Conservation (phyloP, 805 yeast genomes). For the Debaryomyces tyrocola region DNA sequence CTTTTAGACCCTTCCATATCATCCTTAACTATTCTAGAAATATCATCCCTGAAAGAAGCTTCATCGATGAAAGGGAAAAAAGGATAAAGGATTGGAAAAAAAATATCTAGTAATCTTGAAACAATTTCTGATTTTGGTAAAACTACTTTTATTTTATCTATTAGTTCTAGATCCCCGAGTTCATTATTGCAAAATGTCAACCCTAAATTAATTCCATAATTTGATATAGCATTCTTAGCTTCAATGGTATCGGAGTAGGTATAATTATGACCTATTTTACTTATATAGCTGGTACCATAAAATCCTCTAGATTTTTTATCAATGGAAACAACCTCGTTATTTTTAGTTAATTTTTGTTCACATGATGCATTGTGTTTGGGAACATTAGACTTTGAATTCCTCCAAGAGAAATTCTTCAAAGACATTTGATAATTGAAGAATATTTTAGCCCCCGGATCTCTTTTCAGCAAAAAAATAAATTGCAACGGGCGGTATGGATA, state of each 20-base stretch:
- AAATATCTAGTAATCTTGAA: background rate
- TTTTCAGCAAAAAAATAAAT: background rate
- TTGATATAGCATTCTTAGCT: background rate
- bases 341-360: background rate
- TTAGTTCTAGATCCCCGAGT: background rate
- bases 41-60: background rate
- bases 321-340: background rate
- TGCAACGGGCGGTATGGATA: background rate
- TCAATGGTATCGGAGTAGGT: background rate
- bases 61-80: conserved; percentile 3
- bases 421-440: background rate
- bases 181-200: background rate
- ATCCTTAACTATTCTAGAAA: background rate
- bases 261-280: background rate
- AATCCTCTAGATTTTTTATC: conserved; percentile 1
- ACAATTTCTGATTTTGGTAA: background rate
- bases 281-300: conserved; percentile 5
- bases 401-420: background rate
- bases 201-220: conserved; percentile 1
- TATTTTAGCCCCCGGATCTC: background rate
- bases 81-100: background rate
- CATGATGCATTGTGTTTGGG: background rate
- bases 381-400: background rate
- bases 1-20: background rate
- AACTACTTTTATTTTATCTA: background rate